Conservation (phyloP, 2,329 filamentous ascomycete genomes). For the Fusarium cicatricum region DNA sequence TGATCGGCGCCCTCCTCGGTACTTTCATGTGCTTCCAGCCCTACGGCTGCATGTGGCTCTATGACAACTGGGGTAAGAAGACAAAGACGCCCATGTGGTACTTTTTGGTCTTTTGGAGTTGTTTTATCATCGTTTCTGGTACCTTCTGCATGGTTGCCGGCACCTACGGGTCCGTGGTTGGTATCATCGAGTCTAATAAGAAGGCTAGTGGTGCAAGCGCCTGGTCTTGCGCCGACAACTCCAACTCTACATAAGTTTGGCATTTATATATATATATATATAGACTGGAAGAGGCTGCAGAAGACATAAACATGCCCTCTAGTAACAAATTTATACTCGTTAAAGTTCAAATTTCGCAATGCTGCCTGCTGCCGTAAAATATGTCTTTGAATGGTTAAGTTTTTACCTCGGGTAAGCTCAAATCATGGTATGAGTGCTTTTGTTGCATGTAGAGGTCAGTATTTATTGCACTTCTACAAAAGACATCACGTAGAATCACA, state of each 20-base stretch:
- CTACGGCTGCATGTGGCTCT: constrained; percentile 30
- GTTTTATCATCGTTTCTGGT: constrained; percentile 16
- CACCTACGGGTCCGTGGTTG: constrained; percentile 23
- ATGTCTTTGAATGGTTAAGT: too few species aligned
- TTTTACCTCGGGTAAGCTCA: too few species aligned
- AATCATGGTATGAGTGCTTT: too few species aligned
- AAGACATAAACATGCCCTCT: too few species aligned
- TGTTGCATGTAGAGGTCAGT: too few species aligned
- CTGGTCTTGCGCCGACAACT: constrained; percentile 26
- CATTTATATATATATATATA: too few species aligned
- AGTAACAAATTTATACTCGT: too few species aligned
- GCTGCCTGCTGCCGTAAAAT: too few species aligned
- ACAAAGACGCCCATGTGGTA: constrained; percentile 6
- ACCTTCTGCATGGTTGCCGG: constrained; percentile 24
- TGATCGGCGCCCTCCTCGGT: constrained; percentile 28
- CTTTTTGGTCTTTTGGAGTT: constrained; percentile 13
- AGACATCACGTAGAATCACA: too few species aligned
- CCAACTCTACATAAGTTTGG: neutral
- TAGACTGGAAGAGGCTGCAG: too few species aligned
- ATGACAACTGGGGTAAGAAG: constrained; percentile 19
- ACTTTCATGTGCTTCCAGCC: constrained; percentile 34
- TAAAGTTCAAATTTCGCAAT: too few species aligned
- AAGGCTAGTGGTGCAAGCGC: neutral
- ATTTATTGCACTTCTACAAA: too few species aligned
- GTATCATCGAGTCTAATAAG: constrained; percentile 1